phyloP scores from a whole-genome alignment of 1,139 yeast genomes.

The Lodderomyces theae region DNA sequence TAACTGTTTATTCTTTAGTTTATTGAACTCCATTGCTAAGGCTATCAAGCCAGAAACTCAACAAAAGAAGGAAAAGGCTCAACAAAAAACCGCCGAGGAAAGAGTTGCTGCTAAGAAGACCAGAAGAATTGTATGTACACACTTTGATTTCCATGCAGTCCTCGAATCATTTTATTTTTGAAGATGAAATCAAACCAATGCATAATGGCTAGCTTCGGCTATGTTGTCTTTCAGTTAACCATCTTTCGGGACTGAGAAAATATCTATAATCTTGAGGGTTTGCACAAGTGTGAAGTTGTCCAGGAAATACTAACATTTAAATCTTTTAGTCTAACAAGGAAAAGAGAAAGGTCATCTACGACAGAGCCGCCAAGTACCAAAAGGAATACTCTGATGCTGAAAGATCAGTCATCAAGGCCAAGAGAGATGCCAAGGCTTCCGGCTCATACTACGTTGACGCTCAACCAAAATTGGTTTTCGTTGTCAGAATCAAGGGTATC shows the following conservation, averaged over 20 bases:
- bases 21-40: slow-evolving; percentile 16
- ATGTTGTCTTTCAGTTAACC: slow-evolving; percentile 96
- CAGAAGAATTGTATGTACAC: slow-evolving; percentile 82
- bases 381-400: slow-evolving; percentile 95
- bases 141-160: no score
- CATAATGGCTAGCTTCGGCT: slow-evolving; percentile 80
- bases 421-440: slow-evolving; percentile 94
- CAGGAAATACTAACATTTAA: slow-evolving; percentile 36
- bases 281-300: slow-evolving; percentile 3
- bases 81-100: slow-evolving; percentile 81
- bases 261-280: slow-evolving; percentile 6
- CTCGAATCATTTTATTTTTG: slow-evolving; percentile 25
- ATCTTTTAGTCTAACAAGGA: slow-evolving; percentile 67
- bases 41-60: slow-evolving; percentile 80
- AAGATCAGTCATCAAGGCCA: slow-evolving; percentile 87
- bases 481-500: slow-evolving; percentile 99
- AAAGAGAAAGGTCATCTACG: slow-evolving; percentile 93
- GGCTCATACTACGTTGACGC: slow-evolving; percentile 98
- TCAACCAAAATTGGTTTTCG: slow-evolving; percentile 94
- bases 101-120: slow-evolving; percentile 85
- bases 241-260: slow-evolving; percentile 98
- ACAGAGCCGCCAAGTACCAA: slow-evolving; percentile 98
- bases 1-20: slow-evolving; percentile 35
- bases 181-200: slow-evolving; percentile 64
- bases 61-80: slow-evolving; percentile 91